Evolutionary conservation across 176 grass and related monocot species (phyloP).

Genomic region (Musa beccarii): DNA sequence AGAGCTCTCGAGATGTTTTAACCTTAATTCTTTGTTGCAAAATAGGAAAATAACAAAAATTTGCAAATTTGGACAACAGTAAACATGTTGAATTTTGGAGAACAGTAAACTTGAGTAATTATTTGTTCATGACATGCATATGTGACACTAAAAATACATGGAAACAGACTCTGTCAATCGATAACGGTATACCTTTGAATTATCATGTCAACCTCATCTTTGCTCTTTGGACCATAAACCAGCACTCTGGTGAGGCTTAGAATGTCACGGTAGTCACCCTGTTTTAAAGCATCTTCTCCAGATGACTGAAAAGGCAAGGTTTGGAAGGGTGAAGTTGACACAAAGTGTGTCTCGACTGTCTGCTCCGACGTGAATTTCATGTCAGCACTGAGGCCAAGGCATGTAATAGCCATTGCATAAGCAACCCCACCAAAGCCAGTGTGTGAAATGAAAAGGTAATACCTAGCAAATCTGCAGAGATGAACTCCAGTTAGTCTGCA

Average conservation of each 20-base stretch:
- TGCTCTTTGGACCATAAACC: conserved; percentile 86
- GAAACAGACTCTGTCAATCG: background rate
- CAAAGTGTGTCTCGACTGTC: conserved; percentile 79
- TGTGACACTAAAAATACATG: background rate
- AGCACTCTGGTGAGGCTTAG: conserved; percentile 92
- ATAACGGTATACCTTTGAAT: conserved; percentile 53
- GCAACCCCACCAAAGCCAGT: conserved; percentile 86
- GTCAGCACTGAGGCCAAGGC: conserved; percentile 69
- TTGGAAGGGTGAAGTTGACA: conserved; percentile 59
- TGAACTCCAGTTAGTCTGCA: conserved; percentile 21
- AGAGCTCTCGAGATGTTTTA: no score
- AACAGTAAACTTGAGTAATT: background rate
- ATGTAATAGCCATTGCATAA: conserved; percentile 94
- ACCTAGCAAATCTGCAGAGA: conserved; percentile 67
- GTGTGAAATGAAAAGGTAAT: conserved; percentile 91
- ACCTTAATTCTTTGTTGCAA: no score
- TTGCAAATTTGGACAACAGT: no score
- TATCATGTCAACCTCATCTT: conserved; percentile 80
- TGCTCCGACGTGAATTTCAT: conserved; percentile 64
- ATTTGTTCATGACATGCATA: background rate
- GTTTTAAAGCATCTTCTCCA: conserved; percentile 49
- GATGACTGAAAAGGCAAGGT: conserved; percentile 34
- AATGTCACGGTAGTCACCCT: conserved; percentile 94
- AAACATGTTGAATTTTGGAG: no score
- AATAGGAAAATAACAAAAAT: no score